phyloP scores from a whole-genome alignment of 2,329 filamentous ascomycete species.

The Botrytis aclada region DNA sequence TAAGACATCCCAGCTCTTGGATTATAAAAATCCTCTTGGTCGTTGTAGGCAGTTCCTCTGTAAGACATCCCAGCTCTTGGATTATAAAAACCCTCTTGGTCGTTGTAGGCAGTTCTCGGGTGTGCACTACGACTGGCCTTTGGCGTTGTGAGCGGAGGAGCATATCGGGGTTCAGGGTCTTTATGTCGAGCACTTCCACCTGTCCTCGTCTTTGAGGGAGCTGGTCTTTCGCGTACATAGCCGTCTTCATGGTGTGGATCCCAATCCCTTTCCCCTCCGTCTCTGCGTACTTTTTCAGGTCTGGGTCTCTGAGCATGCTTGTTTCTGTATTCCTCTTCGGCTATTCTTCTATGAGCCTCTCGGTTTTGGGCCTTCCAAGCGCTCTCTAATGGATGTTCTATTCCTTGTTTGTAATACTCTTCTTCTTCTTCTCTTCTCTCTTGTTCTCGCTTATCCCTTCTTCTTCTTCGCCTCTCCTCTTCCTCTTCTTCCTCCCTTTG shows the following conservation, averaged over 20 bases:
- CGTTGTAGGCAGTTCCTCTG: neutral
- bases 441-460: neutral
- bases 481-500: too few species aligned
- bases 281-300: neutral
- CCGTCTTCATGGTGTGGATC: neutral
- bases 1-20: neutral
- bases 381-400: neutral
- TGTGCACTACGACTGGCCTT: neutral
- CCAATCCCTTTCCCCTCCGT: neutral
- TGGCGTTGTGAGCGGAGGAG: too few species aligned
- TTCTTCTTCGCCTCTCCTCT: too few species aligned
- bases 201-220: neutral
- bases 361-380: neutral
- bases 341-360: neutral
- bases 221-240: neutral
- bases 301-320: neutral
- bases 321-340: rapidly evolving
- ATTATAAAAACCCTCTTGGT: neutral
- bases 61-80: neutral
- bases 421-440: neutral
- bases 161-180: neutral
- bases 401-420: too few species aligned
- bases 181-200: neutral
- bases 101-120: neutral
- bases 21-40: neutral